These are phyloP conservation scores for Ophiocordyceps australis DNA, from an alignment of 2,329 filamentous ascomycete species.

Conservation along the genomic window DNA sequence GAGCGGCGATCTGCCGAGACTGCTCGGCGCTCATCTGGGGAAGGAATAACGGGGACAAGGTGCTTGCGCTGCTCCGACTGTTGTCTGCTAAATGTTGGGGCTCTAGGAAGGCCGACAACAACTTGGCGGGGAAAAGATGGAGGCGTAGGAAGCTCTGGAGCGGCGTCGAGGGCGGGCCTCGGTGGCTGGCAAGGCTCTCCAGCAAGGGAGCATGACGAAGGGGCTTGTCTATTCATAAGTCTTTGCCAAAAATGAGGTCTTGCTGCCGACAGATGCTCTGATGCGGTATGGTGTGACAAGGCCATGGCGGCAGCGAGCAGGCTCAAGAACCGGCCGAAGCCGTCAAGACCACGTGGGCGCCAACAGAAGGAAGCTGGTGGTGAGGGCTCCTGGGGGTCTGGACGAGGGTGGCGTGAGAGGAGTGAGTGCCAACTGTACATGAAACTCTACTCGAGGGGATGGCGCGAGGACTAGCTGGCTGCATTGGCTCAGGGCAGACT, in stretches of 20 bases:
- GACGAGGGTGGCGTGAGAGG: no score
- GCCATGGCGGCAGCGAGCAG: constrained; percentile 8
- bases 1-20: constrained; percentile 42
- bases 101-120: constrained; percentile 60
- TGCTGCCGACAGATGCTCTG: constrained; percentile 9
- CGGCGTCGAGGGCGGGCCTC: not conserved
- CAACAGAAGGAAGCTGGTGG: no score
- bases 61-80: constrained; percentile 63
- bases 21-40: constrained; percentile 50
- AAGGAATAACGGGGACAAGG: constrained; percentile 46
- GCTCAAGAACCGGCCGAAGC: not conserved
- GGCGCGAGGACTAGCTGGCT: no score
- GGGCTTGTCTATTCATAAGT: no score
- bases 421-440: no score
- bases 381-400: no score
- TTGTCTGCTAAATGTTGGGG: constrained; percentile 67
- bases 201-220: no score
- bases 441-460: no score
- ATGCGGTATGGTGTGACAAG: constrained; percentile 10
- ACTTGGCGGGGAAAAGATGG: constrained; percentile 17
- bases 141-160: not conserved
- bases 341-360: not conserved
- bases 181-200: constrained; percentile 3
- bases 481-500: no score
- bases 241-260: no score